A percentile compares a stretch with the other conserved stretches of the same genome.
Conservation (phyloP, 306 rosid genomes). For the Astragalus glycyphyllos region DNA sequence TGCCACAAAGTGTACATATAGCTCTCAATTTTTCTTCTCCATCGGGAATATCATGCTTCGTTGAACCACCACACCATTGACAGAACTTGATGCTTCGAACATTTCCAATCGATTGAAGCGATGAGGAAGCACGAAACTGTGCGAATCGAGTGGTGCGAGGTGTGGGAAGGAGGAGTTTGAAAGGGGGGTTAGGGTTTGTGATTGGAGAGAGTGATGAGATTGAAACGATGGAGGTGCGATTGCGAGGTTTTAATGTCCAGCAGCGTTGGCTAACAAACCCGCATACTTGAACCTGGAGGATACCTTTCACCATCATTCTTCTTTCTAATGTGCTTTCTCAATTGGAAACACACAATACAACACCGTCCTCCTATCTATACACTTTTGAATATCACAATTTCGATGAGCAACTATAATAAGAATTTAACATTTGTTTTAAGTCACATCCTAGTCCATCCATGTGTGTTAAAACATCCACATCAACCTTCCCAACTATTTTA, state of each 20-base stretch:
- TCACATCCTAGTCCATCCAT: too few relatives aligned
- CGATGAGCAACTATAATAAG: too few relatives aligned
- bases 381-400: too few relatives aligned
- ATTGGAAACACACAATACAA: too few relatives aligned
- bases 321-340: neutral
- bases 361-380: too few relatives aligned
- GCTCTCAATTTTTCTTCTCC: conserved; percentile 68
- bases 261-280: conserved; percentile 60
- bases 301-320: conserved; percentile 61
- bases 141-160: conserved; percentile 49
- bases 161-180: conserved; percentile 30
- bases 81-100: conserved; percentile 72
- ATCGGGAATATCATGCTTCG: conserved; percentile 78
- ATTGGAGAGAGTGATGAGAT: conserved; percentile 44
- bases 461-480: too few relatives aligned
- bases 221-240: conserved; percentile 42
- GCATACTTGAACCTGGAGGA: conserved; percentile 53
- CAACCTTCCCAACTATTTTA: too few relatives aligned
- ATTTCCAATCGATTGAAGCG: conserved; percentile 55
- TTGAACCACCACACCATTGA: conserved; percentile 85
- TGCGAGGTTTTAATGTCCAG: conserved; percentile 56
- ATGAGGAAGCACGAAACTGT: conserved; percentile 54
- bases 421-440: too few relatives aligned
- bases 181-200: conserved; percentile 37
- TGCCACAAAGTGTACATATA: too few relatives aligned